These are phyloP conservation scores for Fraxinus quadrangulata DNA, from an alignment of 257 asterid species.

Conservation along the genomic window DNA sequence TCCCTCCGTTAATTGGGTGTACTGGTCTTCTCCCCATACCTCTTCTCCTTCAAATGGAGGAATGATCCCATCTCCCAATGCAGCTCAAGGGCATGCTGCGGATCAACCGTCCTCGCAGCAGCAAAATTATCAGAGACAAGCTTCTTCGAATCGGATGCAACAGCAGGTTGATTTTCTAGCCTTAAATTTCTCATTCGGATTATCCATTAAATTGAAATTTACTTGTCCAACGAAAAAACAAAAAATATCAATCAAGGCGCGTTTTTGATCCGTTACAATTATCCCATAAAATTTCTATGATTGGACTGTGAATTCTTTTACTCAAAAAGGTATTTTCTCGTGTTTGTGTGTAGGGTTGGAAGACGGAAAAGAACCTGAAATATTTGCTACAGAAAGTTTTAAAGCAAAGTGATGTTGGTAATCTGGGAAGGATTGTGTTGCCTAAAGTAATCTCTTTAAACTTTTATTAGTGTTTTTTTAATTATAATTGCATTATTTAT, in stretches of 20 bases:
- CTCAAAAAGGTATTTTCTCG: not conserved
- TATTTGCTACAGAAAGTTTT: conserved; percentile 93
- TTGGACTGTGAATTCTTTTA: not conserved
- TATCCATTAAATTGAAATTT: not conserved
- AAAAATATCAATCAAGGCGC: too few relatives aligned
- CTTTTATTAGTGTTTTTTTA: not conserved
- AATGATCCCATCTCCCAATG: conserved; percentile 30
- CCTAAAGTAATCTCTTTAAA: conserved; percentile 61
- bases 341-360: conserved; percentile 43
- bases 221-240: too few relatives aligned
- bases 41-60: conserved; percentile 24
- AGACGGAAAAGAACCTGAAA: conserved; percentile 74
- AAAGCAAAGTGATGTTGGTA: conserved; percentile 99
- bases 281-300: too few relatives aligned
- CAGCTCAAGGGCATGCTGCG: conserved; percentile 16
- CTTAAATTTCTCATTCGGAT: not conserved
- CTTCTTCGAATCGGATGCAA: conserved; percentile 37
- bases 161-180: conserved; percentile 37
- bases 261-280: too few relatives aligned
- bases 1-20: conserved; percentile 45
- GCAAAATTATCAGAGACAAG: conserved; percentile 36
- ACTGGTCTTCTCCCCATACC: conserved; percentile 43
- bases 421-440: conserved; percentile 87
- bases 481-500: not conserved
- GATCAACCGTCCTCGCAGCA: conserved; percentile 37